Percentiles rank a stretch among this genome's conserved stretches.
Evolutionary conservation across 305 asterid genomes (phyloP).

Genomic region (Fraxinus sp.): DNA sequence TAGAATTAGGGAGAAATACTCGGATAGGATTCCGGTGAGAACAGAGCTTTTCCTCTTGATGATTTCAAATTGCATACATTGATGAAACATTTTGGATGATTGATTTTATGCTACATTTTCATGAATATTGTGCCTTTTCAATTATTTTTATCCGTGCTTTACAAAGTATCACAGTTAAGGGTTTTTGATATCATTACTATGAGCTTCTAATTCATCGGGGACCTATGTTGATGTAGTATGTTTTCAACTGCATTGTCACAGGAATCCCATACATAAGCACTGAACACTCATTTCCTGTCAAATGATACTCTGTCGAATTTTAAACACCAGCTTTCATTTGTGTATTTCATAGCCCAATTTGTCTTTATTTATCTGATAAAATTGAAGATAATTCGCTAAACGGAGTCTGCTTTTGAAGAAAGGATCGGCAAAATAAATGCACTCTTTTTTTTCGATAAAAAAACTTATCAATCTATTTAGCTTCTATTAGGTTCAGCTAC

Average conservation of each 20-base stretch:
- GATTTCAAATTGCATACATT: not conserved
- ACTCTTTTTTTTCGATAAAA: not conserved
- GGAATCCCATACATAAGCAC: not conserved
- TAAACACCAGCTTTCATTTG: not conserved
- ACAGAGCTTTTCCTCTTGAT: not conserved
- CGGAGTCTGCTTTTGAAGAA: not conserved
- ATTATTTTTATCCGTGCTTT: not conserved
- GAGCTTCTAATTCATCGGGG: not conserved
- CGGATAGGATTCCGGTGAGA: conserved; percentile 67
- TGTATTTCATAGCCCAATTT: not conserved
- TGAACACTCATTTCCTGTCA: not conserved
- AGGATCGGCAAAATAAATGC: not conserved
- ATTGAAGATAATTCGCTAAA: not conserved
- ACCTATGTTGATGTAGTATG: not conserved
- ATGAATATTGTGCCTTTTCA: not conserved
- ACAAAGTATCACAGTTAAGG: not conserved
- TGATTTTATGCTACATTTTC: not conserved
- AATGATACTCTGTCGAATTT: not conserved
- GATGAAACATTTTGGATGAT: not conserved
- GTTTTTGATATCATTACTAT: not conserved
- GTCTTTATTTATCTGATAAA: not conserved
- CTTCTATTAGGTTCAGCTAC: not conserved
- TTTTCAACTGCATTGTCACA: not conserved
- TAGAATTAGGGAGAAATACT: conserved; percentile 61
- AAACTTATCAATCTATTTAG: not conserved